phyloP scores from a whole-genome alignment of 2,329 filamentous ascomycete species.

The Hymenoscyphus occultus region DNA sequence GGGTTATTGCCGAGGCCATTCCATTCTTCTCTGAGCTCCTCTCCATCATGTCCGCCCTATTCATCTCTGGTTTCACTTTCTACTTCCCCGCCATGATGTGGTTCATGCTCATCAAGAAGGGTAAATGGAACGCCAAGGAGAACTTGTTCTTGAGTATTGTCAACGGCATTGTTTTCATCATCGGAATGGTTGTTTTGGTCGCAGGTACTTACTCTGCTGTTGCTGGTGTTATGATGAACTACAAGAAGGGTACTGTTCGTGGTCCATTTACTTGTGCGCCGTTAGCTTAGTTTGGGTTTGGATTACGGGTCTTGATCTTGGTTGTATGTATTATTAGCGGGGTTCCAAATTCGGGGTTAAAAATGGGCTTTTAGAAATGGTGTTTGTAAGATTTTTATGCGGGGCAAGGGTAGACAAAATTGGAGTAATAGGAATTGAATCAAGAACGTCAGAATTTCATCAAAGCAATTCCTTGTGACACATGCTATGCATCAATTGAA shows the following conservation, averaged over 20 bases:
- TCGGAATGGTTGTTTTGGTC: slow-evolving; percentile 27
- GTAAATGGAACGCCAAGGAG: slow-evolving; percentile 28
- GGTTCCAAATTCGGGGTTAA: neutral
- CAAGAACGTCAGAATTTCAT: too few relatives aligned
- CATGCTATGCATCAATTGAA: too few relatives aligned
- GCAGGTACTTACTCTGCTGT: slow-evolving; percentile 27
- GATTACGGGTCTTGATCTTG: neutral
- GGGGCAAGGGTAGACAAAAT: too few relatives aligned
- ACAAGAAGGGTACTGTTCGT: slow-evolving; percentile 16
- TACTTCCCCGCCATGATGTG: slow-evolving; percentile 33
- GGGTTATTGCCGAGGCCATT: slow-evolving; percentile 66
- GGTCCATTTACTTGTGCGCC: slow-evolving; percentile 22
- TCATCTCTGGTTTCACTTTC: slow-evolving; percentile 33
- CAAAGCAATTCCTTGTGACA: too few relatives aligned
- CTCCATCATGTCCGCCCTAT: slow-evolving; percentile 48
- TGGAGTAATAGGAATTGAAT: too few relatives aligned
- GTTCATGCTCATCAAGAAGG: slow-evolving; percentile 31
- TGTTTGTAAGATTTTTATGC: too few relatives aligned
- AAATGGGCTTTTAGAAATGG: too few relatives aligned
- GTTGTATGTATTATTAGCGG: neutral
- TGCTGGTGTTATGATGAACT: slow-evolving; percentile 27
- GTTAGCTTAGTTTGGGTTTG: slow-evolving; percentile 10
- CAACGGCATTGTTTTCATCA: slow-evolving; percentile 24
- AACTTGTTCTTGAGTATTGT: slow-evolving; percentile 25
- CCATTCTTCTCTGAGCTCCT: slow-evolving; percentile 67